Evolutionary conservation across 2,329 filamentous ascomycete species (phyloP).

Genomic region (Colletotrichum agaves): DNA sequence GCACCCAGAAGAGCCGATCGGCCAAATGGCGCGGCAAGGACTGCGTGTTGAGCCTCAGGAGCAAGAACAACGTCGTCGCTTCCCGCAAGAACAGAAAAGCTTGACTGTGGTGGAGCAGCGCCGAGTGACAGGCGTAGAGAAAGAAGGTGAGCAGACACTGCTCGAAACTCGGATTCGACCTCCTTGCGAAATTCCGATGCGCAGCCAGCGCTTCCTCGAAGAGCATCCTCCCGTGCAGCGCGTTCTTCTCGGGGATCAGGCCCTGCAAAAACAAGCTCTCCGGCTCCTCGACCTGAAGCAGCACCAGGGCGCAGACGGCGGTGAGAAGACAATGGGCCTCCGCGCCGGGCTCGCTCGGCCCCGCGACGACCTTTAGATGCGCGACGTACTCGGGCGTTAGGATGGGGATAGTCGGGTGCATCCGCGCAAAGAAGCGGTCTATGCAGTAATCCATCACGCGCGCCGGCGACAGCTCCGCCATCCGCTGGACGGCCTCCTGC

Average conservation of each 20-base stretch:
- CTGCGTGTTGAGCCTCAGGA: conserved; percentile 47
- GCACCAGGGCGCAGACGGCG: conserved; percentile 53
- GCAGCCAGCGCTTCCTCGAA: conserved; percentile 50
- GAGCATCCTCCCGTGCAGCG: conserved; percentile 50
- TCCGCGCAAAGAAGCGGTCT: conserved; percentile 51
- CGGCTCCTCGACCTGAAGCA: conserved; percentile 54
- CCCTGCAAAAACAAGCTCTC: conserved; percentile 46
- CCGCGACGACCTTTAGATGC: conserved; percentile 42
- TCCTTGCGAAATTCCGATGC: conserved; percentile 48
- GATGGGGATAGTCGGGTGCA: conserved; percentile 57
- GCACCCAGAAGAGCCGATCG: conserved; percentile 55
- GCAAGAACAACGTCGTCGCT: conserved; percentile 52
- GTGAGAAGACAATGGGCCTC: conserved; percentile 51
- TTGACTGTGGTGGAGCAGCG: conserved; percentile 55
- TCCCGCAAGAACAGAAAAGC: conserved; percentile 57
- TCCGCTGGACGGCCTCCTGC: conserved; percentile 42
- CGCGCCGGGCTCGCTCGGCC: conserved; percentile 42
- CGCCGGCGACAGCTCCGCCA: conserved; percentile 48
- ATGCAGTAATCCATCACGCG: conserved; percentile 51
- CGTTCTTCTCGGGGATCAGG: conserved; percentile 49
- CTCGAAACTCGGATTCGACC: conserved; percentile 51
- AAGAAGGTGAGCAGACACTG: conserved; percentile 55
- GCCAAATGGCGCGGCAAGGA: conserved; percentile 42
- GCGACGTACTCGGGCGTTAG: conserved; percentile 51
- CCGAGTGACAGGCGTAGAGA: conserved; percentile 56